phyloP scores from a whole-genome alignment of 1,284 basidiomycete species.

The Pseudozyma flocculosa region DNA sequence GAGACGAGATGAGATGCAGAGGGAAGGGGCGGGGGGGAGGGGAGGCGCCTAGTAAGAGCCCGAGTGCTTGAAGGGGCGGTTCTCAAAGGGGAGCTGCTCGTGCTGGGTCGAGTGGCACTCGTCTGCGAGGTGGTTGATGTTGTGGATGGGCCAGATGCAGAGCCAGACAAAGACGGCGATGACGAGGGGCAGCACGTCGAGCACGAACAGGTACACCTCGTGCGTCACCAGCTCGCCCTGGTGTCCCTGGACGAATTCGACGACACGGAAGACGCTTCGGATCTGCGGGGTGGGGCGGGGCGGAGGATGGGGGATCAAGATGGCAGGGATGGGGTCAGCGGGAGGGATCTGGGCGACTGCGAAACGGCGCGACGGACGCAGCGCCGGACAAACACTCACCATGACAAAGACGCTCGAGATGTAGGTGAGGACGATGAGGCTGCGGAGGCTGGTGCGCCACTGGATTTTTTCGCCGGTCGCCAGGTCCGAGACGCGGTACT shows the following conservation, averaged over 20 bases:
- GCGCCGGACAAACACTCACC: not conserved
- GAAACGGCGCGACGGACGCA: not conserved
- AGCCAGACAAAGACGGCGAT: no score
- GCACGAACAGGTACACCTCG: not conserved
- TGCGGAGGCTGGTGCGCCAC: not conserved
- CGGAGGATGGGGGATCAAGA: not conserved
- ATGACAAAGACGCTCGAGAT: conserved; percentile 9
- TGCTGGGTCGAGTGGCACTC: no score
- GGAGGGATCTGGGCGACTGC: no score
- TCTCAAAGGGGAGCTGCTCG: no score
- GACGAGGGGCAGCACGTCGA: no score
- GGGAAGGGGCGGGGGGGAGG: no score
- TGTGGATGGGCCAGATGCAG: no score
- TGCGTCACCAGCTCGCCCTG: conserved; percentile 4
- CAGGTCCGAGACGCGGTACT: not conserved
- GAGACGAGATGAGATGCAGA: no score
- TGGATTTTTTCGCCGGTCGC: not conserved
- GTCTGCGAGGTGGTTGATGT: no score
- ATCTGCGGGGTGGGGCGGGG: not conserved
- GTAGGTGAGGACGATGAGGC: not conserved
- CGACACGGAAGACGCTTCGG: conserved; percentile 5
- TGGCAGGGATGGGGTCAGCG: no score
- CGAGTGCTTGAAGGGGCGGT: no score
- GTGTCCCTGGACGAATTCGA: conserved; percentile 7
- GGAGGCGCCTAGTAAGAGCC: no score